A percentile compares a stretch with the other conserved stretches of the same genome.
phyloP scores from a whole-genome alignment of 129 eudicot genomes.

The Flaveria brownii region DNA sequence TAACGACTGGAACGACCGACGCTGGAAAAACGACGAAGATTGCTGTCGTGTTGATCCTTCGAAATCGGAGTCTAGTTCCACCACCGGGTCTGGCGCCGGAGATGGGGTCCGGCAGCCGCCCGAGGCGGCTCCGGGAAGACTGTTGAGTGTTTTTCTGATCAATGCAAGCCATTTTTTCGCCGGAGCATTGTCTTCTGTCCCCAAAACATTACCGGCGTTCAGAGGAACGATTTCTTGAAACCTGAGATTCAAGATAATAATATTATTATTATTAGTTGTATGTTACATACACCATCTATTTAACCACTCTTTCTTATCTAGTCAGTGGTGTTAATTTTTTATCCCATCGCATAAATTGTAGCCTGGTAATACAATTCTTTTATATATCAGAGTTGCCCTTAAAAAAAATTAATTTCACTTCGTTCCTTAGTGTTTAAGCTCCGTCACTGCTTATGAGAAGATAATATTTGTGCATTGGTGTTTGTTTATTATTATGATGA shows the following conservation, averaged over 20 bases:
- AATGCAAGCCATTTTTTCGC: constrained; percentile 89
- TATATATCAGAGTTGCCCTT: too few relatives aligned
- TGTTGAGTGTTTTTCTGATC: constrained; percentile 73
- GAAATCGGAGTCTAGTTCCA: constrained; percentile 76
- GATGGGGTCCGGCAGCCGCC: constrained; percentile 69
- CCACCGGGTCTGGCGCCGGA: constrained; percentile 72
- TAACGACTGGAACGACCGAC: constrained; percentile 75
- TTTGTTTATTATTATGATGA: background rate
- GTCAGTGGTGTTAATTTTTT: too few relatives aligned
- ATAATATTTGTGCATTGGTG: too few relatives aligned
- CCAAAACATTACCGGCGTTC: constrained; percentile 94
- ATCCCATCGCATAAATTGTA: too few relatives aligned
- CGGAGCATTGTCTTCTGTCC: constrained; percentile 93
- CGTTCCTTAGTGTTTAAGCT: too few relatives aligned
- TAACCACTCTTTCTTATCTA: too few relatives aligned
- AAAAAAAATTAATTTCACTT: too few relatives aligned
- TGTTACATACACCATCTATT: too few relatives aligned
- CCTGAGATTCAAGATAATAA: constrained; percentile 37
- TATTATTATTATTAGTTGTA: too few relatives aligned
- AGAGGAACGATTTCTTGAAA: constrained; percentile 95
- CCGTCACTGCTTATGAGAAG: too few relatives aligned
- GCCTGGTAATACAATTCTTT: too few relatives aligned
- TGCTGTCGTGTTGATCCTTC: constrained; percentile 66
- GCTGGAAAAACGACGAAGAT: constrained; percentile 64
- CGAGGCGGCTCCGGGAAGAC: constrained; percentile 66